These are phyloP conservation scores for Rutstroemia sydowiana DNA, from an alignment of 2,329 filamentous ascomycete species.

Conservation along the genomic window DNA sequence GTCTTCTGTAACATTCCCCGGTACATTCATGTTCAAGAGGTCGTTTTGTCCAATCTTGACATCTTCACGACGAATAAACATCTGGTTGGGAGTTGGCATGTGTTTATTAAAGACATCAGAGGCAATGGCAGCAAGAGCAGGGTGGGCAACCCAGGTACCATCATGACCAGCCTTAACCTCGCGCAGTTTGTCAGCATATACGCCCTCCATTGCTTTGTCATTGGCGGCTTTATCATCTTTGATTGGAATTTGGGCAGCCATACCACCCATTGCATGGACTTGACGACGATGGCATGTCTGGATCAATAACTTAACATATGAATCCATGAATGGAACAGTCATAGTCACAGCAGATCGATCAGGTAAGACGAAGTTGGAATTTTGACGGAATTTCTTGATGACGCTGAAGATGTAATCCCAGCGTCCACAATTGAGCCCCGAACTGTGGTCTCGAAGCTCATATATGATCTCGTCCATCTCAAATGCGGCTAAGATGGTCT, in stretches of 20 bases:
- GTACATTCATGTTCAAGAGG: slow-evolving; percentile 96
- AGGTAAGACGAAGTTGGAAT: slow-evolving; percentile 85
- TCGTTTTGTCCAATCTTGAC: slow-evolving; percentile 81
- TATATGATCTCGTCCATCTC: slow-evolving; percentile 99
- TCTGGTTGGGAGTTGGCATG: slow-evolving; percentile 98
- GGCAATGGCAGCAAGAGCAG: slow-evolving; percentile 80
- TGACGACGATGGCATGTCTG: slow-evolving; percentile 95
- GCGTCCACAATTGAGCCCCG: slow-evolving; percentile 93
- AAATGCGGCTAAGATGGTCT: slow-evolving; percentile 95
- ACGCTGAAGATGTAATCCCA: slow-evolving; percentile 99
- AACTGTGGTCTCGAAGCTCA: slow-evolving; percentile 92
- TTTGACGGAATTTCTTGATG: slow-evolving; percentile 98
- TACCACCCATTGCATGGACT: slow-evolving; percentile 98
- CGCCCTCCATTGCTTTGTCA: slow-evolving; percentile 86
- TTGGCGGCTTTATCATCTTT: slow-evolving; percentile 90
- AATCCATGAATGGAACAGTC: slow-evolving; percentile 97
- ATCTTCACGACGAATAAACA: slow-evolving; percentile 84
- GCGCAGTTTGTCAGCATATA: slow-evolving; percentile 91
- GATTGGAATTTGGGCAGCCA: slow-evolving; percentile 98
- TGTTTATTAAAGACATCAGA: slow-evolving; percentile 93
- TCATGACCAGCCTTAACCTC: slow-evolving; percentile 95
- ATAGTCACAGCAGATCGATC: slow-evolving; percentile 90
- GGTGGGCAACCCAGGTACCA: slow-evolving; percentile 94
- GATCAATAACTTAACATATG: slow-evolving; percentile 94
- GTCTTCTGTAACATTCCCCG: slow-evolving; percentile 83